Evolutionary conservation across 257 asterid species (phyloP).

Genomic region (Prunella vulgaris): DNA sequence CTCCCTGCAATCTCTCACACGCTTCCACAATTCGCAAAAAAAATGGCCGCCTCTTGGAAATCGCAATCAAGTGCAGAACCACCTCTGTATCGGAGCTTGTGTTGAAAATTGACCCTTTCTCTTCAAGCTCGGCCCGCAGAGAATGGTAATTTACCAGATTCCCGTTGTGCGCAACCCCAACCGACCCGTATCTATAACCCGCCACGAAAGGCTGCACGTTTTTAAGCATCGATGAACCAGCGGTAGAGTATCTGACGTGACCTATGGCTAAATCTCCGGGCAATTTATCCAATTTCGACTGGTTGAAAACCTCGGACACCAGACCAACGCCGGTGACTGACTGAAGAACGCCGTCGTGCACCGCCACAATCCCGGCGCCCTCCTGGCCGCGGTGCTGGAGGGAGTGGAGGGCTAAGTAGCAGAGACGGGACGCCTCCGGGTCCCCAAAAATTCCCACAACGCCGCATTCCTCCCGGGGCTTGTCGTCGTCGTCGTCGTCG

Average conservation of each 20-base stretch:
- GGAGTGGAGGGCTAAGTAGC: constrained; percentile 80
- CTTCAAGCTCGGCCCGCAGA: constrained; percentile 73
- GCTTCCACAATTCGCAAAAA: constrained; percentile 86
- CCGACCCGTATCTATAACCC: constrained; percentile 76
- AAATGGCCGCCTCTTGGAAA: constrained; percentile 76
- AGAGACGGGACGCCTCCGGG: constrained; percentile 82
- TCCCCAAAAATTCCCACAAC: constrained; percentile 93
- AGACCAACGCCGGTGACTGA: constrained; percentile 82
- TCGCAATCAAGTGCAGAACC: constrained; percentile 83
- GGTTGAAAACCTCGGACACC: constrained; percentile 74
- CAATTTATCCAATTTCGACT: constrained; percentile 62
- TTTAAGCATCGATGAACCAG: constrained; percentile 89
- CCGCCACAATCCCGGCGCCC: constrained; percentile 89
- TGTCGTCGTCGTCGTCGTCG: constrained; percentile 39
- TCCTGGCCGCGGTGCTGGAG: constrained; percentile 97
- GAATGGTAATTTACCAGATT: constrained; percentile 82
- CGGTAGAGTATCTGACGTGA: constrained; percentile 90
- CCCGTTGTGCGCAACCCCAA: constrained; percentile 97
- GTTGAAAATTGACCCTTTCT: constrained; percentile 78
- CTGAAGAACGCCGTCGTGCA: constrained; percentile 57
- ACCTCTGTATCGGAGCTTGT: constrained; percentile 89
- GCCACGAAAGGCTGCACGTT: constrained; percentile 97
- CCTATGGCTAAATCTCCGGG: constrained; percentile 92
- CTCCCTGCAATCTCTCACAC: constrained; percentile 77
- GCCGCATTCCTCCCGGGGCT: constrained; percentile 91